Conservation (phyloP, 2,329 filamentous ascomycete species). For the Aureobasidium sp. region DNA sequence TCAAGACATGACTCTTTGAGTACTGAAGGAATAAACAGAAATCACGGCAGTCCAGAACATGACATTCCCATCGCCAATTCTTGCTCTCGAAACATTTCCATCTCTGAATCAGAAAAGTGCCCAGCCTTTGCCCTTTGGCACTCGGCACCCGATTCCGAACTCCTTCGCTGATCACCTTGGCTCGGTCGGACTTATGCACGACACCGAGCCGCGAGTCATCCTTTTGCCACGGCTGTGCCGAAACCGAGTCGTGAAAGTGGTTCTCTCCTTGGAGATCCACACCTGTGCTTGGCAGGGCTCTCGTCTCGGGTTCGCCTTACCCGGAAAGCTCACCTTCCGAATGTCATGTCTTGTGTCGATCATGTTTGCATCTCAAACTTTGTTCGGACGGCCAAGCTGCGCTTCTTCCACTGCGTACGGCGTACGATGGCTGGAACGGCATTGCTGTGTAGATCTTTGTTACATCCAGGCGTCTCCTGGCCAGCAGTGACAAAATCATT, state of each 20-base stretch:
- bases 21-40: neutral
- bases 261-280: neutral
- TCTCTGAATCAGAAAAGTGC: neutral
- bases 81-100: neutral
- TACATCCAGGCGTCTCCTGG: neutral
- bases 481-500: too few relatives aligned
- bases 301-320: neutral
- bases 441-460: neutral
- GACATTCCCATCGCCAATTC: neutral
- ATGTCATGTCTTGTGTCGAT: neutral
- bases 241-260: neutral
- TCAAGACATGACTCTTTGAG: neutral
- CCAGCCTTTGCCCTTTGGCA: neutral
- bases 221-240: neutral
- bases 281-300: neutral
- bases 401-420: neutral
- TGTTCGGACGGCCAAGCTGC: neutral
- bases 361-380: neutral
- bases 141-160: neutral
- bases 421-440: constrained; percentile 1
- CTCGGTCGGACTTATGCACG: neutral
- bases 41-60: neutral
- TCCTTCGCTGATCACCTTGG: neutral
- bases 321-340: neutral
- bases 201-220: neutral